These are phyloP conservation scores for Scenedesmus sp. DNA, from an alignment of 163 green algal genomes.

Conservation along the genomic window DNA sequence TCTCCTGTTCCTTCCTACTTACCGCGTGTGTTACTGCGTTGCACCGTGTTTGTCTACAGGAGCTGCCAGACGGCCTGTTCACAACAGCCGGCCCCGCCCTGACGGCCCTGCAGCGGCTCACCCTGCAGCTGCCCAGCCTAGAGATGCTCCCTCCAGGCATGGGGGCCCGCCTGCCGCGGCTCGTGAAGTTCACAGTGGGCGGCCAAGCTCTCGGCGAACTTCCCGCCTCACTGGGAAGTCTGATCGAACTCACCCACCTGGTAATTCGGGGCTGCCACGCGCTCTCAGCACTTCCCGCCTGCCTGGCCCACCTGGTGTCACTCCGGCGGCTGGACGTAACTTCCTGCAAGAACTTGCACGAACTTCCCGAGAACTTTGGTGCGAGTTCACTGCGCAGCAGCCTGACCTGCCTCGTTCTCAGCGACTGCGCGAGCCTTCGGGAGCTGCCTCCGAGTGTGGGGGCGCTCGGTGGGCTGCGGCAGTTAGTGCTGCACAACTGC, in stretches of 20 bases:
- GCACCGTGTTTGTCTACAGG: too few species aligned
- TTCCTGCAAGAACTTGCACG: background rate
- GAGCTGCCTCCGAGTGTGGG: background rate
- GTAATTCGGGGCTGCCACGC: background rate
- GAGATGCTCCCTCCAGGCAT: background rate
- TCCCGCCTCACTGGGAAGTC: background rate
- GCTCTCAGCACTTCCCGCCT: background rate
- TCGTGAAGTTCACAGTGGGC: background rate
- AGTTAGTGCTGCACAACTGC: constrained; percentile 28
- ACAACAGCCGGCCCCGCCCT: background rate
- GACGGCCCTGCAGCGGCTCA: background rate
- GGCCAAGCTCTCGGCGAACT: background rate
- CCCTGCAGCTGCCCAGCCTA: background rate
- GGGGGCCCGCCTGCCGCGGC: background rate
- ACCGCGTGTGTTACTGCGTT: too few species aligned
- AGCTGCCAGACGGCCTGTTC: background rate
- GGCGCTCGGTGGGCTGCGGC: background rate
- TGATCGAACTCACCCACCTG: background rate
- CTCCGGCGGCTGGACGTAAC: background rate
- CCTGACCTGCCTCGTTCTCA: background rate
- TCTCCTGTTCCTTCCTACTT: too few species aligned
- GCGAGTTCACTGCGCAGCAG: background rate
- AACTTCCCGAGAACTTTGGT: background rate
- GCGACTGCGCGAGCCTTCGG: background rate
- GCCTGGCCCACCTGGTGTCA: background rate